These are phyloP conservation scores for Mucor saturninus DNA, from an alignment of 371 early-diverging fungal genomes.

Conservation along the genomic window DNA sequence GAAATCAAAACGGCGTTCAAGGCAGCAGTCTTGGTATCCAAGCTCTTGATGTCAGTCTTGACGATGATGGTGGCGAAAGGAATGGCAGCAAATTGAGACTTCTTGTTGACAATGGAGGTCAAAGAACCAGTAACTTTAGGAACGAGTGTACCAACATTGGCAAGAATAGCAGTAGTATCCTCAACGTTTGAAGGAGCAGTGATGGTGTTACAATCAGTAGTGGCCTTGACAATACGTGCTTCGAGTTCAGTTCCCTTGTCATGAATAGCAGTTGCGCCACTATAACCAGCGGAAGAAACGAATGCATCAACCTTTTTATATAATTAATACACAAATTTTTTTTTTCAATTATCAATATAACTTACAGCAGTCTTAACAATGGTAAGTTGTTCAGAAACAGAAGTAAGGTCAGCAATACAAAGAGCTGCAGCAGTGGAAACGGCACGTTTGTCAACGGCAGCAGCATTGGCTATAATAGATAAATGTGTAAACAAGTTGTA, in stretches of 20 bases:
- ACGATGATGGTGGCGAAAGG: constrained; percentile 13
- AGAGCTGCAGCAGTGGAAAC: constrained; percentile 8
- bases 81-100: constrained; percentile 12
- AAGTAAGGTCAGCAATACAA: constrained; percentile 18
- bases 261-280: constrained; percentile 12
- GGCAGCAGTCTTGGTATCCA: constrained; percentile 14
- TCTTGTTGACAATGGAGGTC: constrained; percentile 15
- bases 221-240: constrained; percentile 4
- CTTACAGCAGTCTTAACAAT: constrained; percentile 14
- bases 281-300: constrained; percentile 2
- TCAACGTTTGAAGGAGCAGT: not conserved
- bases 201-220: constrained; percentile 12
- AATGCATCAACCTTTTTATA: constrained; percentile 13
- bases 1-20: not conserved
- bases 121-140: constrained; percentile 14
- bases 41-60: constrained; percentile 12
- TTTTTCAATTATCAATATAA: not conserved
- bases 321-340: too few relatives aligned
- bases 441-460: constrained; percentile 13
- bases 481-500: not conserved
- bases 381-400: constrained; percentile 10
- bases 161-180: constrained; percentile 22
- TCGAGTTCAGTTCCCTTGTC: constrained; percentile 8
- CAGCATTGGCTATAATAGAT: constrained; percentile 19
- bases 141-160: constrained; percentile 3